A percentile compares a stretch with the other conserved stretches of the same genome.
phyloP scores from a whole-genome alignment of 768 basidiomycete genomes.

The Rhodotorula sphaerocarpa region DNA sequence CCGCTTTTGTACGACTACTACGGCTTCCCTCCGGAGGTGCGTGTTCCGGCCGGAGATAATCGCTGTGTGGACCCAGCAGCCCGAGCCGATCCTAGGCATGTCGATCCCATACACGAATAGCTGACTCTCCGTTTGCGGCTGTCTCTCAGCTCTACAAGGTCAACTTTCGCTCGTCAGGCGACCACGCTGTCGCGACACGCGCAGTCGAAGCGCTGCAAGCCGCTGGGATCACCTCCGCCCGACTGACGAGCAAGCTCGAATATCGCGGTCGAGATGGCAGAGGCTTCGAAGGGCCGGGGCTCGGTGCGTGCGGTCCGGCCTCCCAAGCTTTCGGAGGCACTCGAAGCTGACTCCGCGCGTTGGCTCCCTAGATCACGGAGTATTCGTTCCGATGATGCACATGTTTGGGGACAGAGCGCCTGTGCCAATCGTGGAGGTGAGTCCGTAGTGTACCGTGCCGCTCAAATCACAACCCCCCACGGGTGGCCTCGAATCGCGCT shows the following conservation, averaged over 20 bases:
- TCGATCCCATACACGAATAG: too few species aligned
- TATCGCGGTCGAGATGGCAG: slow-evolving; percentile 59
- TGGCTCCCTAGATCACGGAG: slow-evolving; percentile 55
- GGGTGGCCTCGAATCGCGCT: too few species aligned
- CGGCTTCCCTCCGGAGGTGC: slow-evolving; percentile 50
- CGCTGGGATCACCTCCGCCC: slow-evolving; percentile 52
- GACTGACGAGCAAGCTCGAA: slow-evolving; percentile 51
- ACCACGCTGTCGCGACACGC: slow-evolving; percentile 52
- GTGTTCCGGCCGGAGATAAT: neutral
- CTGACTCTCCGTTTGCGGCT: too few species aligned
- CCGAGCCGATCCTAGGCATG: neutral
- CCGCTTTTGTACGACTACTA: slow-evolving; percentile 69
- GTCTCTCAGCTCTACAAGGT: slow-evolving; percentile 48
- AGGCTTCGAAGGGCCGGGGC: slow-evolving; percentile 57
- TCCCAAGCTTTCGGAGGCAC: too few species aligned
- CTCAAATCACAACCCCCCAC: too few species aligned
- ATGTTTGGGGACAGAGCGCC: slow-evolving; percentile 56
- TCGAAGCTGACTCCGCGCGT: neutral
- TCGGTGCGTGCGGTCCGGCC: too few species aligned
- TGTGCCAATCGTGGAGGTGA: slow-evolving; percentile 58
- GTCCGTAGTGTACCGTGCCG: slow-evolving; percentile 40
- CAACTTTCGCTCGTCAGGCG: slow-evolving; percentile 62
- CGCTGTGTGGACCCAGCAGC: neutral
- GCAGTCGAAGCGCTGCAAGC: slow-evolving; percentile 57
- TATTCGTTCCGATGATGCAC: slow-evolving; percentile 66